Evolutionary conservation across 75 land plant genomes (phyloP), one percentile per base, ranked within the genome.

Genomic region (Cupressus sempervirens): DNA sequence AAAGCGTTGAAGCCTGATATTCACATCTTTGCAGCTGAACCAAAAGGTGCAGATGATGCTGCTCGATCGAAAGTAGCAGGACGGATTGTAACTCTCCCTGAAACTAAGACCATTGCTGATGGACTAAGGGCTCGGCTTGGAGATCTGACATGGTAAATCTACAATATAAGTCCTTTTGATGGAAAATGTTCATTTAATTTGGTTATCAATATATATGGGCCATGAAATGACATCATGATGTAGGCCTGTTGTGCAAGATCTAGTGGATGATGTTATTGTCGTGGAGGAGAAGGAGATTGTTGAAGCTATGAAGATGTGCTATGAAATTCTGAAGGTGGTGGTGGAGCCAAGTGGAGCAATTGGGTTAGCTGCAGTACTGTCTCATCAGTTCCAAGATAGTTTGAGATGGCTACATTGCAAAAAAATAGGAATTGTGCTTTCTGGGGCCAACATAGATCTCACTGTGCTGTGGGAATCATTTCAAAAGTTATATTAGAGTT

Each of bases 281-380:
- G 96, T 96, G 35, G 93, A 91, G 35, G 99, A 96, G 45, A 58
- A 73, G 16, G 94, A 93, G 48, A 96, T 96, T 73, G 80, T 95
- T 45, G 91, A 90, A 79, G 94, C 97, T 45, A 94, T 94, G 93
- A 94, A 86, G 87, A 77, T 95, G 80, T 97, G 96, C 85, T 93
- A 91, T 81, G 96, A 95, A 87, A 89, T 90, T 72, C 90, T 97
- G 83, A 97, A 97, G 85, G 86, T 97, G 81, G 93, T 85, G 1
- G 94, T 97, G 45, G 99, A 97, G 89, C 99, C 99, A 4, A 97
- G 99, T 83, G 99, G 96, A 79, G 97, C 94, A 62, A 90, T 95
- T 74, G 98, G 96, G 29, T 89, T 97, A 77, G 97, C 97, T 40
- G 99, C 90, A 76, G 91, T 92, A 62, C 72, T 95, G 38, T 97